A percentile compares a stretch with the other conserved stretches of the same genome.
These are phyloP conservation scores for Cucumis melo DNA, from an alignment of 306 rosid genomes.

Conservation along the genomic window DNA sequence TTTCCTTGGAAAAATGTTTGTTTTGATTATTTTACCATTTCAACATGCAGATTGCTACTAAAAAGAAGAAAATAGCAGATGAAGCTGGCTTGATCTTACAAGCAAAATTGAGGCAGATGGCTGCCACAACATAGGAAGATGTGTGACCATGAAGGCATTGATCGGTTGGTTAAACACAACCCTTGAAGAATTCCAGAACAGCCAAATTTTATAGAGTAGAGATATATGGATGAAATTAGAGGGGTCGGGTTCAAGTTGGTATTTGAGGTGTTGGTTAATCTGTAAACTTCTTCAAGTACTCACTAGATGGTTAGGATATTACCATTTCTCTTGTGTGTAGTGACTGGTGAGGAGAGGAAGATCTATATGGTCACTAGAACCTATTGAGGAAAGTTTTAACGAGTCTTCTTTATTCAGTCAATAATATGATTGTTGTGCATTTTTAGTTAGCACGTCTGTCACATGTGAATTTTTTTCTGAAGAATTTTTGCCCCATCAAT, in stretches of 20 bases:
- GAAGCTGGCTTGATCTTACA: conserved; percentile 48
- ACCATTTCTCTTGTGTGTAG: background rate
- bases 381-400: background rate
- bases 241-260: background rate
- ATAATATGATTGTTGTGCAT: background rate
- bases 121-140: conserved; percentile 26
- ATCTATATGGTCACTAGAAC: background rate
- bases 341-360: background rate
- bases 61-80: conserved; percentile 69
- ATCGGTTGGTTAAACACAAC: background rate
- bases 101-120: conserved; percentile 47
- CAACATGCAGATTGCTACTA: conserved; percentile 65
- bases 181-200: background rate
- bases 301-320: background rate
- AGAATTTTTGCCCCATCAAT: background rate
- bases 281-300: background rate
- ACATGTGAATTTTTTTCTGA: no score
- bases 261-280: background rate
- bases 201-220: background rate
- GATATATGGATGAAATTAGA: background rate
- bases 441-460: background rate
- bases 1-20: background rate
- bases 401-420: background rate
- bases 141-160: background rate
- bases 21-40: background rate